Conservation (phyloP, 768 basidiomycete genomes). For the Lanmaoa rubissima region DNA sequence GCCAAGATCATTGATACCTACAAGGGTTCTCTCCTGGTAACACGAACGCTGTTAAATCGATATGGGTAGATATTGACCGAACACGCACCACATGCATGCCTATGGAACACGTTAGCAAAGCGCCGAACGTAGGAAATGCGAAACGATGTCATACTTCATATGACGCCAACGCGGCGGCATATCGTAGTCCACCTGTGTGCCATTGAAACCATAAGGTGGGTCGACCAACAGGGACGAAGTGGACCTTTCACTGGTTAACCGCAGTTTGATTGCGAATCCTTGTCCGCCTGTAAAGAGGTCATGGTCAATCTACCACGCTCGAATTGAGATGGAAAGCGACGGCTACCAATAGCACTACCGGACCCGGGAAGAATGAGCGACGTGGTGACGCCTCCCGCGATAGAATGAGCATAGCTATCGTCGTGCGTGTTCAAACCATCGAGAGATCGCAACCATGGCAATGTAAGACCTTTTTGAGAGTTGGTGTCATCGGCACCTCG, state of each 20-base stretch:
- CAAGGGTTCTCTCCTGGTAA: conserved; percentile 56
- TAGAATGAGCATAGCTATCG: conserved; percentile 50
- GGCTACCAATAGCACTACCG: conserved; percentile 56
- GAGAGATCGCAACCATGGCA: conserved; percentile 66
- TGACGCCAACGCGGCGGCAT: conserved; percentile 60
- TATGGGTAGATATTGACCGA: conserved; percentile 12
- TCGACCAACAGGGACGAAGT: conserved; percentile 70
- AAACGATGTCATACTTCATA: conserved; percentile 55
- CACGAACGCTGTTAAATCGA: not conserved
- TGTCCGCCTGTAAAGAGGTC: conserved; percentile 55
- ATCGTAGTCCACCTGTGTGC: conserved; percentile 30
- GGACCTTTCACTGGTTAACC: conserved; percentile 68
- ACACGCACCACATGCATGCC: conserved; percentile 58
- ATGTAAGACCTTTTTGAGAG: conserved; percentile 41
- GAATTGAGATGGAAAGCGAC: not conserved
- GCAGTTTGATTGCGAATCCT: conserved; percentile 73
- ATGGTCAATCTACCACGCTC: not conserved
- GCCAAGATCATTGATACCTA: conserved; percentile 8
- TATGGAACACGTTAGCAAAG: conserved; percentile 24
- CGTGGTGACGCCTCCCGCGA: conserved; percentile 73
- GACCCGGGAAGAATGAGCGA: conserved; percentile 75
- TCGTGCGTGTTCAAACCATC: conserved; percentile 80
- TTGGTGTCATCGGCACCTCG: conserved; percentile 52
- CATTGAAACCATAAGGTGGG: conserved; percentile 58
- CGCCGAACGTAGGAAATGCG: not conserved